A percentile compares a stretch with the other conserved stretches of the same genome.
Evolutionary conservation across 1,284 basidiomycete genomes (phyloP).

Genomic region (Sporisorium reilianum): DNA sequence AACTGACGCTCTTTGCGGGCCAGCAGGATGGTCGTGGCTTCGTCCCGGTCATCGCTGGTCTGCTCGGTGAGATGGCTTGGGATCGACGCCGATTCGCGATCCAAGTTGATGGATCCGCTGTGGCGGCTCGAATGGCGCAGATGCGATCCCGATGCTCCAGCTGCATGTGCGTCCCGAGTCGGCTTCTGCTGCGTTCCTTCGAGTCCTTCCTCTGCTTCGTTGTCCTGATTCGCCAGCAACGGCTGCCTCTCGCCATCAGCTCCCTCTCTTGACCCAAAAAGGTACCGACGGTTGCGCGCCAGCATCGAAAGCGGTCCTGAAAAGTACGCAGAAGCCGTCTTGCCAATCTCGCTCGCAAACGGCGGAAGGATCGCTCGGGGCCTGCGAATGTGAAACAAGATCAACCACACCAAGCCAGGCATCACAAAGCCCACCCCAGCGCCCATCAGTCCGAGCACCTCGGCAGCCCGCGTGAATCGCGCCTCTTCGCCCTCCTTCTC

Average conservation of each 20-base stretch:
- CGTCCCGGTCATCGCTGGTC: conserved; percentile 45
- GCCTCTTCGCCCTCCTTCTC: conserved; percentile 63
- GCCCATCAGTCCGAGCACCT: conserved; percentile 62
- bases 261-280: conserved; percentile 38
- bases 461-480: conserved; percentile 58
- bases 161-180: conserved; percentile 1
- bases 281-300: conserved; percentile 38
- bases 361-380: conserved; percentile 63
- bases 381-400: conserved; percentile 61
- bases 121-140: conserved; percentile 17
- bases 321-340: conserved; percentile 50
- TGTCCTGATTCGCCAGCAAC: conserved; percentile 25
- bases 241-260: conserved; percentile 33
- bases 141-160: not conserved
- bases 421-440: conserved; percentile 64
- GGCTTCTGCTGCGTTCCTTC: not conserved
- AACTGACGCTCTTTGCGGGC: conserved; percentile 65
- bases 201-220: conserved; percentile 1
- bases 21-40: conserved; percentile 61
- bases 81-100: conserved; percentile 27
- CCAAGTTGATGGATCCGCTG: conserved; percentile 8
- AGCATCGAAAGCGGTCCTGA: conserved; percentile 50
- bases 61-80: conserved; percentile 53
- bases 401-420: conserved; percentile 65
- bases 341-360: conserved; percentile 50